Base-by-base conservation (phyloP, 2,329 filamentous ascomycete genomes). In the Apiospora malaysiana region DNA sequence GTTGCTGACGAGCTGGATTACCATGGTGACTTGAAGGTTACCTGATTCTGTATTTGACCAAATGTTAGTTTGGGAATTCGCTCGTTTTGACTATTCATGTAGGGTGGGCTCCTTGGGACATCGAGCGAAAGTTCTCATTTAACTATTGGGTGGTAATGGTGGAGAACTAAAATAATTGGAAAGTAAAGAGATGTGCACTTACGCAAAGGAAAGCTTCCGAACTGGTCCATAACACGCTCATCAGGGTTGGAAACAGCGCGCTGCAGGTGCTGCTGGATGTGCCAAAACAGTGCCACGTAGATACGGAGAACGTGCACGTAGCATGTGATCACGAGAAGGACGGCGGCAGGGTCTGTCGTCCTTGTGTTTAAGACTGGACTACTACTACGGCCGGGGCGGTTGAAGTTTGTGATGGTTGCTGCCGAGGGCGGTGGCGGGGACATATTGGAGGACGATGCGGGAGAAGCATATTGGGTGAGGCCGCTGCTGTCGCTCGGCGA, bases 21-120 rank as follows among this genome's bases (percentile, higher is more conserved):
- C 9, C 51, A 69, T 65, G 43, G n/a, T 65, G 42, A 59, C 45
- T 65, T 69, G 49, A 25, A 69, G 40, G 3, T 69, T 69, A 6
- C 68, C 68, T 21, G 68, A 69, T 32, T 69, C 68, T 69, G 12
- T 18, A 16, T 32, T 32, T 2, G 25, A 23, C 16, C 14, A 1
- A 2, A 69, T 27, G 68, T 69, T 59, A 59, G 21, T 40, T 4
- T n/a, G 56, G 40, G 42, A 4, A 18, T 14, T 16, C 42, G 6
- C 32, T 32, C 3, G 32, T n/a, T n/a, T 12, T 43, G 12, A 4
- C 9, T 18, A 1, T 16, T 45, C 14, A 18, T 9, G 42, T 45
- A 5, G 12, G 5, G 4, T 14, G 12, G 12, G 4, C 42, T 45
- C 42, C 2, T 45, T 18, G 14, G 14, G 14, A 5, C 42, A 45